Base-by-base conservation (phyloP, 306 rosid species). In the Elaeagnus macrophylla region DNA sequence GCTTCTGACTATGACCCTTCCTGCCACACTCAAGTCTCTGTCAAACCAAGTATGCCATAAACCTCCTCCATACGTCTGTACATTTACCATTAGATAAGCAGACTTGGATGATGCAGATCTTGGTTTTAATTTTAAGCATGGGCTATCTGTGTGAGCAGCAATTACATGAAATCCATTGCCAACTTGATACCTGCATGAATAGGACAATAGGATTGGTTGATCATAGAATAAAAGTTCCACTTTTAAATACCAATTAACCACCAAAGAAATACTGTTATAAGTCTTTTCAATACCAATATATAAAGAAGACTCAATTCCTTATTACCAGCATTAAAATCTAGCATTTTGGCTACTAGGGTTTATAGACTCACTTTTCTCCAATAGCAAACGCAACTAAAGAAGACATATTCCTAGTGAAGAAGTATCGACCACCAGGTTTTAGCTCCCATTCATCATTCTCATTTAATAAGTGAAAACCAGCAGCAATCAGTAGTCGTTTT, bases 41-140 rank as follows among this genome's bases (percentile, higher is more conserved):
- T 91, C 97, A 71, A 91, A 91, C 96, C 97, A 91, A 53, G 96
- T 91, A 62, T 91, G 83, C 97, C 97, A 91, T 55, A 91, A 71
- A 36, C 97, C 96, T 64, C 72, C 77, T 44, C 93, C 97, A 73
- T 91, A 91, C n/a, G 95, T 86, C 81, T 91, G 89, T 69, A 86
- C 97, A 72, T 75, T 82, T 57, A 86, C 81, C 96, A 91, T 84
- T 41, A 57, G 65, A 72, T 83, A 84, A 53, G 72, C 78, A 49
- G 80, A 68, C 78, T 86, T 91, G 19, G 81, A 72, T 2, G 89
- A 84, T 46, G 86, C 84, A 37, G 93, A 83, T 67, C 76, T 91
- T 1, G 97, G 97, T 65, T 86, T 91, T 75, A 86, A 58, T 71
- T 91, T 91, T 44, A 91, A 73, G 72, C 97, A 91, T 0, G 97